phyloP scores from a whole-genome alignment of 305 asterid genomes.

The Solanum hybrid region DNA sequence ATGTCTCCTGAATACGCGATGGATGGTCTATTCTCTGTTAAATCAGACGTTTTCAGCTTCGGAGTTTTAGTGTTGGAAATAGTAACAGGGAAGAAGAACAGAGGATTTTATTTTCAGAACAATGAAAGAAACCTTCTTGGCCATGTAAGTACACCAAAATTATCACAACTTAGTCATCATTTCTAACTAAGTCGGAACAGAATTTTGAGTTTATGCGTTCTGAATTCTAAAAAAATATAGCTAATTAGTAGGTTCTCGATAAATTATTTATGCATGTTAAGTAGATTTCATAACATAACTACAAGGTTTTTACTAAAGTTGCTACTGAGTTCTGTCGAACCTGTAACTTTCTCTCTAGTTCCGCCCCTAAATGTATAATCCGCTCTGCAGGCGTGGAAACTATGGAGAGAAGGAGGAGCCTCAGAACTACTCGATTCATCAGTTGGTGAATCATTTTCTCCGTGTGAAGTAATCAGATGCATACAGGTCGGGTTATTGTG shows the following conservation, averaged over 20 bases:
- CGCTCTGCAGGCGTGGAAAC: conserved; percentile 51
- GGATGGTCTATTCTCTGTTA: conserved; percentile 69
- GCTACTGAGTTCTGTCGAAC: background rate
- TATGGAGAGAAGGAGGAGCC: conserved; percentile 52
- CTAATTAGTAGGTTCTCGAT: background rate
- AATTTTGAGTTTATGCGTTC: background rate
- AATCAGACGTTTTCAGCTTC: conserved; percentile 73
- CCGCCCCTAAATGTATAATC: background rate
- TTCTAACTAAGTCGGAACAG: background rate
- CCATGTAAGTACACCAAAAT: conserved; percentile 38
- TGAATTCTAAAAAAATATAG: background rate
- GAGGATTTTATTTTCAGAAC: conserved; percentile 57
- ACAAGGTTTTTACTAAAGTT: background rate
- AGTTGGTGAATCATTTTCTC: conserved; percentile 30
- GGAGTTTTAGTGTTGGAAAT: conserved; percentile 70
- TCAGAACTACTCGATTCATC: conserved; percentile 42
- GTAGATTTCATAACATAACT: background rate
- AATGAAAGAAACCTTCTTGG: conserved; percentile 62
- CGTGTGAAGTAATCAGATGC: conserved; percentile 55
- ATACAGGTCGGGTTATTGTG: conserved; percentile 69
- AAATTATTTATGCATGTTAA: background rate
- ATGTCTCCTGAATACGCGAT: conserved; percentile 92
- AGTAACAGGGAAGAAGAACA: conserved; percentile 61
- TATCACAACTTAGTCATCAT: background rate
- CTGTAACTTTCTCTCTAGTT: background rate